These are phyloP conservation scores for Apophysomyces elegans DNA, from an alignment of 371 early-diverging fungal genomes.

Conservation along the genomic window DNA sequence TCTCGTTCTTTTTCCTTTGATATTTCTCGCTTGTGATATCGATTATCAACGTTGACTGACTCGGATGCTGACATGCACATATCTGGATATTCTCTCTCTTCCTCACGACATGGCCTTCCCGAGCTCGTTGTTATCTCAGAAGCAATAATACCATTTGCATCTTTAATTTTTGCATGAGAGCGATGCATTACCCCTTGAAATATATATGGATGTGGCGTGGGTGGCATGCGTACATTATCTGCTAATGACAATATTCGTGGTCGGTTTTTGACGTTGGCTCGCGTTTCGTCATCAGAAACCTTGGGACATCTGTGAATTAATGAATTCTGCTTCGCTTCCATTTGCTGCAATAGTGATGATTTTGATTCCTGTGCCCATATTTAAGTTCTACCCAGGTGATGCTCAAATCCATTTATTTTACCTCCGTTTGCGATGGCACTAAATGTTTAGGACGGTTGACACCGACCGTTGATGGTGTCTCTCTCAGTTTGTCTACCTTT, in stretches of 20 bases:
- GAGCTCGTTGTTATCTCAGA: not conserved
- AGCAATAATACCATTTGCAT: not conserved
- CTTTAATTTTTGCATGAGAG: not conserved
- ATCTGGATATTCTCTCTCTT: constrained; percentile 3
- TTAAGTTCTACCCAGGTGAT: not conserved
- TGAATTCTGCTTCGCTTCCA: not conserved
- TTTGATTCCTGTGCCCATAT: not conserved
- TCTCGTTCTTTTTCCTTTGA: constrained; percentile 1
- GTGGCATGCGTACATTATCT: constrained; percentile 10
- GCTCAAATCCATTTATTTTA: not conserved
- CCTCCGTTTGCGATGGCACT: not conserved
- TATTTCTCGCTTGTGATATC: constrained; percentile 2
- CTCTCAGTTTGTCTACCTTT: not conserved
- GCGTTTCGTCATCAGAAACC: too few relatives aligned
- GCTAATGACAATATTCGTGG: not conserved
- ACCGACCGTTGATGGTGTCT: not conserved
- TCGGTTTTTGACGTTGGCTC: not conserved
- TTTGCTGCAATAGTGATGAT: not conserved
- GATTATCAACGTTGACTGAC: not conserved
- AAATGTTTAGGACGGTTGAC: not conserved
- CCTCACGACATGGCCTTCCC: constrained; percentile 10
- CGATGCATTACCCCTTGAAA: not conserved
- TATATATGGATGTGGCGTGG: constrained; percentile 21
- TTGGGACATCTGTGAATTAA: too few relatives aligned
- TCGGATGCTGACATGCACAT: not conserved